Percentiles rank a stretch among this genome's conserved stretches.
Conservation (phyloP, 129 eudicot genomes). For the Arctium lappa region DNA sequence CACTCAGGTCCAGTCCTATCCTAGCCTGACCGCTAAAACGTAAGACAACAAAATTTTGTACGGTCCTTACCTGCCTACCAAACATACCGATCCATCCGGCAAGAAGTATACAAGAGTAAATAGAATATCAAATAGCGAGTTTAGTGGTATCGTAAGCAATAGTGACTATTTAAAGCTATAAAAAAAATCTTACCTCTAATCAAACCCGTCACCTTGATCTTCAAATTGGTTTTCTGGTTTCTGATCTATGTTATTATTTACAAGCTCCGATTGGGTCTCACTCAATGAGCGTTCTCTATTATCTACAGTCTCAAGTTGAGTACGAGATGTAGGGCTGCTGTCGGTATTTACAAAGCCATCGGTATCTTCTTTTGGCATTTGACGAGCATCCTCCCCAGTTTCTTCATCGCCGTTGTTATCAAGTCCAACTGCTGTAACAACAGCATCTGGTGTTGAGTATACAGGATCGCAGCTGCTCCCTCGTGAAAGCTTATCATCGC, state of each 20-base stretch:
- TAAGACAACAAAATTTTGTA: background rate
- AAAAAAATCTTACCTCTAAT: slow-evolving; percentile 40
- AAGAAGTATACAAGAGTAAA: background rate
- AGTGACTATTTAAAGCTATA: background rate
- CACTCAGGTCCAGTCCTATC: background rate
- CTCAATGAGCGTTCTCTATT: slow-evolving; percentile 49
- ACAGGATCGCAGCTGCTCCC: slow-evolving; percentile 27
- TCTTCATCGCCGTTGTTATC: slow-evolving; percentile 45
- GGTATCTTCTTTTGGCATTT: slow-evolving; percentile 25
- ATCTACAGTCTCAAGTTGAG: slow-evolving; percentile 60
- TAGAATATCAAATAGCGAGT: background rate
- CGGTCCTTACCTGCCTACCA: background rate
- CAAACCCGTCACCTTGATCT: slow-evolving; percentile 47
- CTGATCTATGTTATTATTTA: slow-evolving; percentile 56
- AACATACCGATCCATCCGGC: background rate
- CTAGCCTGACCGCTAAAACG: background rate
- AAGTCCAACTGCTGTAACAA: slow-evolving; percentile 15
- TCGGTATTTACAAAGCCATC: slow-evolving; percentile 63
- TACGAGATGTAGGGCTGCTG: slow-evolving; percentile 35
- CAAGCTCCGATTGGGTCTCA: slow-evolving; percentile 48
- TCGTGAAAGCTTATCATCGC: slow-evolving; percentile 18
- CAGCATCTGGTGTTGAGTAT: slow-evolving; percentile 23
- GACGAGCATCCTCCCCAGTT: slow-evolving; percentile 36
- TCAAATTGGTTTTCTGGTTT: slow-evolving; percentile 46
- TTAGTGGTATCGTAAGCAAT: background rate